Evolutionary conservation across 345 rosid species (phyloP).

Genomic region (Arabis alpina): DNA sequence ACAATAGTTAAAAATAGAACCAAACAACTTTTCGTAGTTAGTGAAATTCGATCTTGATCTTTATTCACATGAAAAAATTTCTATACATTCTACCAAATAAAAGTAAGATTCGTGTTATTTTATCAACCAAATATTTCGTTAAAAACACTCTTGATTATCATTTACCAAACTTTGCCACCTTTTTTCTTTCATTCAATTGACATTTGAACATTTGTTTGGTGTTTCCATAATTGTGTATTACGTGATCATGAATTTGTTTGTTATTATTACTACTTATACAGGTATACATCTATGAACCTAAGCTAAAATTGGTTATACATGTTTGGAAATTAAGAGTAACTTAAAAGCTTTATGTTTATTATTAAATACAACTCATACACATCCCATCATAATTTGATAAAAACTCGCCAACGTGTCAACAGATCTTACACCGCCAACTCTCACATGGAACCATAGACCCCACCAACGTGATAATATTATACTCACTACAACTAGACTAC

Average conservation of each 20-base stretch:
- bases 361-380: constrained; percentile 41
- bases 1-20: too few relatives aligned
- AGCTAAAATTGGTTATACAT: background rate
- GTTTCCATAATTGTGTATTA: background rate
- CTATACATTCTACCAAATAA: too few relatives aligned
- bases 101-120: too few relatives aligned
- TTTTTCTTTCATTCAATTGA: background rate
- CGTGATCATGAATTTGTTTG: background rate
- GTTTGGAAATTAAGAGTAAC: constrained; percentile 34
- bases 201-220: constrained; percentile 13
- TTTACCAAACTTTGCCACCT: background rate
- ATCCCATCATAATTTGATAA: constrained; percentile 36
- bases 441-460: constrained; percentile 42
- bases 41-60: too few relatives aligned
- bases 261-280: background rate
- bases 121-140: too few relatives aligned
- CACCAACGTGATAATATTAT: background rate
- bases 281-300: too few relatives aligned
- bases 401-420: constrained; percentile 39
- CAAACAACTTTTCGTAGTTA: too few relatives aligned
- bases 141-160: too few relatives aligned
- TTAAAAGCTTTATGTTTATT: constrained; percentile 23
- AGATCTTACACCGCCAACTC: constrained; percentile 44
- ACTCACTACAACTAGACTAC: background rate
- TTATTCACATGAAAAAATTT: too few relatives aligned